phyloP scores from a whole-genome alignment of 176 grass and related monocot genomes.

The Rhipidocladum racemiflorum region DNA sequence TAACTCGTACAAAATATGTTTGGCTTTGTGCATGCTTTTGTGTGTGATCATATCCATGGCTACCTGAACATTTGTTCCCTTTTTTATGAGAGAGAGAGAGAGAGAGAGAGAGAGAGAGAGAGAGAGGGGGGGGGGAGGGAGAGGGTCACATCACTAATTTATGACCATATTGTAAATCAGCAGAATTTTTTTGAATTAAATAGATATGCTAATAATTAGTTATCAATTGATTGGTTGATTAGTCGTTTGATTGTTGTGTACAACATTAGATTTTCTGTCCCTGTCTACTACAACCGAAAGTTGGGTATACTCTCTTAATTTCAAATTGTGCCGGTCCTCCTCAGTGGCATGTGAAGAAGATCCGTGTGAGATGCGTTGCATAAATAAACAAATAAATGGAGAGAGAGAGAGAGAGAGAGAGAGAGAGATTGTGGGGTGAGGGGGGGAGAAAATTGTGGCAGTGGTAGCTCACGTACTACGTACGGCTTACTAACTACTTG shows the following conservation, averaged over 20 bases:
- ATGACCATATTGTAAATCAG: not conserved
- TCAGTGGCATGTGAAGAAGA: conserved; percentile 47
- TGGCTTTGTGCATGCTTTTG: not conserved
- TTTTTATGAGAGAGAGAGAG: not conserved
- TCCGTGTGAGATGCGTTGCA: conserved; percentile 31
- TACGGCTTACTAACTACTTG: not conserved
- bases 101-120: not conserved
- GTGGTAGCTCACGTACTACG: conserved; percentile 17
- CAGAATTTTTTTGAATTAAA: not conserved
- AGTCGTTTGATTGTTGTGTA: conserved; percentile 34
- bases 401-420: not conserved
- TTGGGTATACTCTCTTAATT: conserved; percentile 41
- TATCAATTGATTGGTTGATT: conserved; percentile 20
- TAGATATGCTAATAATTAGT: conserved; percentile 4
- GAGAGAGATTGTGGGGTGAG: not conserved
- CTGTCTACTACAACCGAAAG: conserved; percentile 54
- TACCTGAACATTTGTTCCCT: not conserved
- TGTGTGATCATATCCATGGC: not conserved
- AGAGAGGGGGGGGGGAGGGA: not conserved
- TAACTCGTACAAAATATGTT: not conserved
- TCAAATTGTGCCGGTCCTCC: conserved; percentile 31
- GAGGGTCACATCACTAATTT: not conserved
- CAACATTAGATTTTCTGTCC: conserved; percentile 48
- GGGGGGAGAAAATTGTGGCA: not conserved
- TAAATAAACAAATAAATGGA: not conserved